Percentiles rank a stretch among this genome's conserved stretches.
These are phyloP conservation scores for Kwoniella botswanensis DNA, from an alignment of 768 basidiomycete species.

Conservation along the genomic window DNA sequence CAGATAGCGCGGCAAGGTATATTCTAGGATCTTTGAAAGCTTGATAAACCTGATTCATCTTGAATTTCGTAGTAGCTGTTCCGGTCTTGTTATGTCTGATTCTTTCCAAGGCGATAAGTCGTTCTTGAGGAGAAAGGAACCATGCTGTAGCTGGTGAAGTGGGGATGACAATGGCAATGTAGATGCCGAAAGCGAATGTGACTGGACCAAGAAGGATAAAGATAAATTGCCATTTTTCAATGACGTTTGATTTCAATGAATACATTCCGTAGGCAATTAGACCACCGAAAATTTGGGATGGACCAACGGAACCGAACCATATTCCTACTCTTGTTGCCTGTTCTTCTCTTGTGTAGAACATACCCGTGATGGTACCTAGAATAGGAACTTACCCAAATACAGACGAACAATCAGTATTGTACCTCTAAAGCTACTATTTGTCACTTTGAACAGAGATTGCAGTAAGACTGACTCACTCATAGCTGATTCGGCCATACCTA, in stretches of 20 bases:
- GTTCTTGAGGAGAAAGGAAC: constrained; percentile 25
- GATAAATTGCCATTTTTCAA: constrained; percentile 2
- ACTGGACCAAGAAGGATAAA: constrained; percentile 3
- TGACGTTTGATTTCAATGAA: neutral
- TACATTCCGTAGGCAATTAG: constrained; percentile 1
- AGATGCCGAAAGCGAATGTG: constrained; percentile 5
- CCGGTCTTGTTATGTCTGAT: constrained; percentile 17
- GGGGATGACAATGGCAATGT: constrained; percentile 21
- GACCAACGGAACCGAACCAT: constrained; percentile 8
- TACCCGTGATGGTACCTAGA: neutral
- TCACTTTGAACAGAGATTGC: neutral
- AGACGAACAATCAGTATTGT: neutral
- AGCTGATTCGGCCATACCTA: constrained; percentile 8
- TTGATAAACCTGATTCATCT: constrained; percentile 6
- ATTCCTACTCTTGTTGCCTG: constrained; percentile 1
- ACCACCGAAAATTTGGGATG: constrained; percentile 3
- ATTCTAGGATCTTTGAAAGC: constrained; percentile 26
- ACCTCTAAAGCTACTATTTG: neutral
- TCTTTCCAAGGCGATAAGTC: constrained; percentile 13
- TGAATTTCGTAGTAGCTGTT: constrained; percentile 6
- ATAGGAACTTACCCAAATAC: neutral
- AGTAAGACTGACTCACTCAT: neutral
- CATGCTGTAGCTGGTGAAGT: constrained; percentile 23
- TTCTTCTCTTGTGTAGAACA: constrained; percentile 6
- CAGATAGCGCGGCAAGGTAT: constrained; percentile 12